Conservation (phyloP, 2,329 filamentous ascomycete species). For the Ascochyta pisi region DNA sequence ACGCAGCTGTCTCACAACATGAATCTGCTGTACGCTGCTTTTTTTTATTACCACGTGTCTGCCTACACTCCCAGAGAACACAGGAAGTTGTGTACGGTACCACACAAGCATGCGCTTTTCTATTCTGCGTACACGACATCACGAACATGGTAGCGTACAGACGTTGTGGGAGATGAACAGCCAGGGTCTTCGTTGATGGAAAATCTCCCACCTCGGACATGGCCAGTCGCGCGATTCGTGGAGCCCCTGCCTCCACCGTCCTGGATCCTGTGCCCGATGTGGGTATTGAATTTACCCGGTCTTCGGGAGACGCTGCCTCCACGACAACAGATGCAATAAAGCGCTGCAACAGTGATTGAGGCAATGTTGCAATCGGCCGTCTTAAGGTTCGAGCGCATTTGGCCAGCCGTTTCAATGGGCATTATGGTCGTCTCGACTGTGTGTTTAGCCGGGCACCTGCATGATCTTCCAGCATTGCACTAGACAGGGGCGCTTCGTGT, state of each 20-base stretch:
- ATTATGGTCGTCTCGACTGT: conserved; percentile 16
- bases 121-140: conserved; percentile 11
- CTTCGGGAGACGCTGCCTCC: conserved; percentile 23
- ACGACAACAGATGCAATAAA: not conserved
- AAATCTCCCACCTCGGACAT: conserved; percentile 36
- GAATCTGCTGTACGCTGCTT: conserved; percentile 22
- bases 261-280: conserved; percentile 36
- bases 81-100: not conserved
- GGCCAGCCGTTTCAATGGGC: not conserved
- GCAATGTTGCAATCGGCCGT: not conserved
- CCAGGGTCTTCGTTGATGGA: conserved; percentile 40
- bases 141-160: conserved; percentile 10
- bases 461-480: conserved; percentile 43
- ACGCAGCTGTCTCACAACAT: conserved; percentile 14
- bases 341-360: not conserved
- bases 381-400: not conserved
- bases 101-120: not conserved
- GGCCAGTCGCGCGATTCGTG: conserved; percentile 38
- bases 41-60: conserved; percentile 26
- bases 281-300: conserved; percentile 32
- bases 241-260: conserved; percentile 31
- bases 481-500: conserved; percentile 27
- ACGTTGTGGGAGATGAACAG: conserved; percentile 26
- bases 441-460: conserved; percentile 36
- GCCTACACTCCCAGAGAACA: conserved; percentile 5